phyloP scores from a whole-genome alignment of 1,139 yeast genomes.

The Diutina pseudorugosa region DNA sequence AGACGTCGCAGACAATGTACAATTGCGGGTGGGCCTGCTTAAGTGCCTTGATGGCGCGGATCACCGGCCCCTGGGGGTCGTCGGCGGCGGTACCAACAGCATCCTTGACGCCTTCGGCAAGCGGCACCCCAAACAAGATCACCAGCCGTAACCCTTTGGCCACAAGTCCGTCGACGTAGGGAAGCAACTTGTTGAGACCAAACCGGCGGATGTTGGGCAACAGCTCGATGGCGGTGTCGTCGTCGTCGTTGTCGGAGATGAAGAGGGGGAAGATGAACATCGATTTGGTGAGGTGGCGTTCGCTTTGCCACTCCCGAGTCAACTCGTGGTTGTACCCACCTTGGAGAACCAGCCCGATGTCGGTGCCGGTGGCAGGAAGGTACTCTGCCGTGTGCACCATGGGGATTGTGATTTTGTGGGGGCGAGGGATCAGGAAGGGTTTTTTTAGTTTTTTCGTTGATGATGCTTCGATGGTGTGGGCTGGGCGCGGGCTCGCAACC shows the following conservation, averaged over 20 bases:
- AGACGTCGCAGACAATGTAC: constrained; percentile 87
- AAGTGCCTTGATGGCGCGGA: constrained; percentile 38
- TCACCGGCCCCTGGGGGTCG: constrained; percentile 94
- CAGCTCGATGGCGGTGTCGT: constrained; percentile 58
- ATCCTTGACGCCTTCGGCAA: constrained; percentile 67
- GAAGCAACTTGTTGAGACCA: constrained; percentile 71
- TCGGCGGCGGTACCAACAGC: constrained; percentile 82
- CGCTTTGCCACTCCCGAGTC: constrained; percentile 83
- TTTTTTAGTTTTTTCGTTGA: background rate
- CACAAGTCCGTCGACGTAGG: constrained; percentile 58
- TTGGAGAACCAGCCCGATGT: constrained; percentile 68
- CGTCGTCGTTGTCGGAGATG: constrained; percentile 72
- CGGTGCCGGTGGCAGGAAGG: constrained; percentile 43
- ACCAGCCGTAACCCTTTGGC: constrained; percentile 78
- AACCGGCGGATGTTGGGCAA: constrained; percentile 82
- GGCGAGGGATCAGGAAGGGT: background rate
- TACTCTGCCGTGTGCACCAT: constrained; percentile 60
- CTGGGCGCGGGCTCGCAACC: background rate
- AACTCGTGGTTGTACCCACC: constrained; percentile 94
- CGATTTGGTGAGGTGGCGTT: constrained; percentile 67
- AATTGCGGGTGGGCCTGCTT: constrained; percentile 32
- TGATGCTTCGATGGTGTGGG: background rate
- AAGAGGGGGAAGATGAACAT: constrained; percentile 93
- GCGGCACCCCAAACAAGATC: constrained; percentile 84
- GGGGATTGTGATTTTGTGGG: background rate